These are phyloP conservation scores for Boletus huronensis DNA, from an alignment of 768 basidiomycete species.

Conservation along the genomic window DNA sequence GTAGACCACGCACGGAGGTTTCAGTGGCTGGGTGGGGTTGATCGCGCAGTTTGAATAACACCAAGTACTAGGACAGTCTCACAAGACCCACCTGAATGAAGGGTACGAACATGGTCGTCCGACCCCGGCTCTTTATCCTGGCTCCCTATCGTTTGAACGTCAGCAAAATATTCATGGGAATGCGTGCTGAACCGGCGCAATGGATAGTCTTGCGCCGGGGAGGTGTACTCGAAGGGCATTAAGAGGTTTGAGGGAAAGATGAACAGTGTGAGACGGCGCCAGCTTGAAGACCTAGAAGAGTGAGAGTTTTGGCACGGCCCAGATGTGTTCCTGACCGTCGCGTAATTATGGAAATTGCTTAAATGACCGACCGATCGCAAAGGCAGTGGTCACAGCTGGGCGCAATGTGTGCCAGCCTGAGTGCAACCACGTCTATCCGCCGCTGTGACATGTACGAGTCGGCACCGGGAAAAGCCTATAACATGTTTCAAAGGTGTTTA, in stretches of 20 bases:
- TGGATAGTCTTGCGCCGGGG: constrained; percentile 15
- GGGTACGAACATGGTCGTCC: constrained; percentile 6
- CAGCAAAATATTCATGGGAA: constrained; percentile 5
- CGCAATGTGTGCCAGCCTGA: no score
- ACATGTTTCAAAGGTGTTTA: no score
- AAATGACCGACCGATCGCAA: not conserved
- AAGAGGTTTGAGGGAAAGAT: not conserved
- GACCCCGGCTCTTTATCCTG: constrained; percentile 26
- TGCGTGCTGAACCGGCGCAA: constrained; percentile 9
- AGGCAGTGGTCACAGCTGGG: no score
- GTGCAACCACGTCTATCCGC: not conserved
- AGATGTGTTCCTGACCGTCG: constrained; percentile 16
- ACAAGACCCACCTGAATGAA: constrained; percentile 21
- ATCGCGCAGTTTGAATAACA: not conserved
- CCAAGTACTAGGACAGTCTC: not conserved
- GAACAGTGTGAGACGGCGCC: constrained; percentile 6
- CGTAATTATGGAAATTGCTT: constrained; percentile 18
- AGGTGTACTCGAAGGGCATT: constrained; percentile 20
- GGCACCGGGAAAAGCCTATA: not conserved
- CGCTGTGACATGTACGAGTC: not conserved
- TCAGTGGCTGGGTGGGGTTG: constrained; percentile 13
- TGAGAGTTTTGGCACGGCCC: constrained; percentile 14
- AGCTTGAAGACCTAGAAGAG: constrained; percentile 4
- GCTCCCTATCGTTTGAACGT: constrained; percentile 13
- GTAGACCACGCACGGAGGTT: constrained; percentile 17